These are phyloP conservation scores for Leptographium procerum DNA, from an alignment of 2,329 filamentous ascomycete species.

Conservation along the genomic window DNA sequence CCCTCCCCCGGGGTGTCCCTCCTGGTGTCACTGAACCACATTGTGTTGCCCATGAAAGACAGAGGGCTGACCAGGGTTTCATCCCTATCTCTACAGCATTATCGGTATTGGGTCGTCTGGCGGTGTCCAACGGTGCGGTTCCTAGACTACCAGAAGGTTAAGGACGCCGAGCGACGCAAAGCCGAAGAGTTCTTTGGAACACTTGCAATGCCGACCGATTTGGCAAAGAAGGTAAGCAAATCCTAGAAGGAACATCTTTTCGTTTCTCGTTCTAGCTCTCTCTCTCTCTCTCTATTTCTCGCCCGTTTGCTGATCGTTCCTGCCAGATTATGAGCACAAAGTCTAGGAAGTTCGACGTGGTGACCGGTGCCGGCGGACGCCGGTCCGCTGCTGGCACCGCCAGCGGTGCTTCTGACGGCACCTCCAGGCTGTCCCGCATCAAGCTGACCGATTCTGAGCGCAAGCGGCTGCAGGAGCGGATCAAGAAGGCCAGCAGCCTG, in stretches of 20 bases:
- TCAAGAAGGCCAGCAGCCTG: slow-evolving; percentile 77
- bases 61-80: not conserved
- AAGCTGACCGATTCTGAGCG: slow-evolving; percentile 83
- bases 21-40: too few relatives aligned
- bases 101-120: slow-evolving; percentile 87
- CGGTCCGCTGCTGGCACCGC: slow-evolving; percentile 24
- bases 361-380: slow-evolving; percentile 14
- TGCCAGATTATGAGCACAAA: slow-evolving; percentile 69
- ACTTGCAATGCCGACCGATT: slow-evolving; percentile 60
- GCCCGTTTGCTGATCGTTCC: not conserved
- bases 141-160: slow-evolving; percentile 86
- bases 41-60: too few relatives aligned
- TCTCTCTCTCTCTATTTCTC: not conserved
- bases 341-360: slow-evolving; percentile 59
- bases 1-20: too few relatives aligned
- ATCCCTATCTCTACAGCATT: slow-evolving; percentile 60
- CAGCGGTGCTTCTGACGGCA: not conserved
- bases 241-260: too few relatives aligned
- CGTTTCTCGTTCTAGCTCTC: not conserved
- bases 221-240: slow-evolving; percentile 56
- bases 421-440: slow-evolving; percentile 60
- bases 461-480: slow-evolving; percentile 73
- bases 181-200: slow-evolving; percentile 79
- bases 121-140: slow-evolving; percentile 75
- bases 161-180: slow-evolving; percentile 66